Evolutionary conservation across 2,329 filamentous ascomycete genomes (phyloP).

Genomic region (Amphichorda felina): DNA sequence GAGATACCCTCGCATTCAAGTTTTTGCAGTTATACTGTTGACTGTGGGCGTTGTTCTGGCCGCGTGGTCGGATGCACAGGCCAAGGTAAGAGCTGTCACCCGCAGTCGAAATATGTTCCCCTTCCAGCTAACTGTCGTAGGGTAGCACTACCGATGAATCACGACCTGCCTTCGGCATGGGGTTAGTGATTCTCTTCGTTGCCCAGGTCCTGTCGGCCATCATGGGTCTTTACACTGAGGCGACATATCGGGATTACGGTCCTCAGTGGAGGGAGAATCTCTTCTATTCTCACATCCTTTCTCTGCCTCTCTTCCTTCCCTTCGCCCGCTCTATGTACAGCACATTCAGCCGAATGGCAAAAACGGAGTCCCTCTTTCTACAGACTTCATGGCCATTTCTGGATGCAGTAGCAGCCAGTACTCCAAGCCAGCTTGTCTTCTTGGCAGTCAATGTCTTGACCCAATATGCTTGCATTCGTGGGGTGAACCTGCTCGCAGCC

Average conservation of each 20-base stretch:
- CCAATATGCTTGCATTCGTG: constrained; percentile 89
- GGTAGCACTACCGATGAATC: constrained; percentile 3
- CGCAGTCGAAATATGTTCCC: background rate
- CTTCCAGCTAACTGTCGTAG: constrained; percentile 4
- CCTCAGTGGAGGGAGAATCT: constrained; percentile 92
- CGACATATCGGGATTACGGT: constrained; percentile 75
- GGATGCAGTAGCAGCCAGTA: constrained; percentile 1
- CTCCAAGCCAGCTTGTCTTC: constrained; percentile 62
- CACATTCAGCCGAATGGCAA: constrained; percentile 51
- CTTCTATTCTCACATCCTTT: constrained; percentile 79
- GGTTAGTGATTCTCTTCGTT: constrained; percentile 71
- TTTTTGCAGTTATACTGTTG: constrained; percentile 70
- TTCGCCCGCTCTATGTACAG: constrained; percentile 53
- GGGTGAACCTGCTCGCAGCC: constrained; percentile 87
- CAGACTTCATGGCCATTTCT: constrained; percentile 1
- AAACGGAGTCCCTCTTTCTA: constrained; percentile 39
- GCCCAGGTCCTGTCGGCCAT: constrained; percentile 85
- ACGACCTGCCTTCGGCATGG: constrained; percentile 35
- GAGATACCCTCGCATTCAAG: constrained; percentile 67
- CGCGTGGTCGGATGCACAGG: constrained; percentile 78
- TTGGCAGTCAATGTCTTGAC: constrained; percentile 71
- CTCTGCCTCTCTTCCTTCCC: constrained; percentile 64
- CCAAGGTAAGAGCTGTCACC: constrained; percentile 47
- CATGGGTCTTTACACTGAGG: constrained; percentile 91
- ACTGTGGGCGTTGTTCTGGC: constrained; percentile 79